These are phyloP conservation scores for Pyricularia pennisetigena DNA, from an alignment of 2,329 filamentous ascomycete species.

Conservation along the genomic window DNA sequence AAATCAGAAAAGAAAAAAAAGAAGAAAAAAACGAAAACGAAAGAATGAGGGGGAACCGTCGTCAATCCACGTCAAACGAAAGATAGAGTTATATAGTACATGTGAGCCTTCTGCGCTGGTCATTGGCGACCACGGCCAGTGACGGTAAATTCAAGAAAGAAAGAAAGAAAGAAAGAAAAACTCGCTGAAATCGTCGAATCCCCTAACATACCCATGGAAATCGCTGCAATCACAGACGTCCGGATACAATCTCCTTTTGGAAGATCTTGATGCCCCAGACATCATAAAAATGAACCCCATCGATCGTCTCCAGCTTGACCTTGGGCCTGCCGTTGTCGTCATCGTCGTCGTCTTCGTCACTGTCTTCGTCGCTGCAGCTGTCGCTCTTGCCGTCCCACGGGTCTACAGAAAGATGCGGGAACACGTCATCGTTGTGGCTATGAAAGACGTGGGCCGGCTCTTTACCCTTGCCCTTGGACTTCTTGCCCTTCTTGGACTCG, in stretches of 20 bases:
- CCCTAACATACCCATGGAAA: neutral
- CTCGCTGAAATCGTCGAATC: neutral
- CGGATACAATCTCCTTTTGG: constrained; percentile 42
- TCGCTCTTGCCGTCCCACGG: constrained; percentile 18
- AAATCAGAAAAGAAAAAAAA: too few species aligned
- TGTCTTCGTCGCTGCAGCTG: constrained; percentile 15
- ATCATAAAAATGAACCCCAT: constrained; percentile 31
- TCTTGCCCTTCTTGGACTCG: constrained; percentile 16
- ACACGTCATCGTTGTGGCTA: constrained; percentile 9
- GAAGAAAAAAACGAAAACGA: too few species aligned
- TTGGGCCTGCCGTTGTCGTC: constrained; percentile 12
- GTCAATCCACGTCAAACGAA: neutral
- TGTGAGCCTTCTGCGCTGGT: neutral
- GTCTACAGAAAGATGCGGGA: constrained; percentile 16
- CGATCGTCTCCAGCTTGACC: constrained; percentile 26
- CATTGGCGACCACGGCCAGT: neutral
- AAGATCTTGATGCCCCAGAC: constrained; percentile 44
- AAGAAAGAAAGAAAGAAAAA: too few species aligned
- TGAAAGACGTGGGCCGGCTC: constrained; percentile 14
- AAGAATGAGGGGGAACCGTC: neutral
- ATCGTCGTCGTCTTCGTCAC: constrained; percentile 24
- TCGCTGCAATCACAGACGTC: constrained; percentile 23
- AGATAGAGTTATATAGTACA: neutral
- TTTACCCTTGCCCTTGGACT: constrained; percentile 24
- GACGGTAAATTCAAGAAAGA: neutral